Conservation (phyloP, 2,329 filamentous ascomycete species). For the Fusarium sp. region DNA sequence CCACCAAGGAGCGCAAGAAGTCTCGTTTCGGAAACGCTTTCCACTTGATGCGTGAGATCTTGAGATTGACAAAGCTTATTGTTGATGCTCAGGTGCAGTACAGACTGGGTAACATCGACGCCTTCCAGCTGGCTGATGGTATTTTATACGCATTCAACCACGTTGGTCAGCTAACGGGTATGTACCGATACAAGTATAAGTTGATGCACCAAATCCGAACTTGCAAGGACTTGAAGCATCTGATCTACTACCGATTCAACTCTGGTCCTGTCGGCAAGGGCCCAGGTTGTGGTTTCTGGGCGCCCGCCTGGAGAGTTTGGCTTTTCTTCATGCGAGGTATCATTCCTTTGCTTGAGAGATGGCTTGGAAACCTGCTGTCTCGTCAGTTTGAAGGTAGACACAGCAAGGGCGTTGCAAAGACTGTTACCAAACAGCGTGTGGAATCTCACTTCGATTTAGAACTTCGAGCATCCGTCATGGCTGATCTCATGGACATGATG, state of each 20-base stretch:
- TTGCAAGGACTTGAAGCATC: slow-evolving; percentile 98
- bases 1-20: slow-evolving; percentile 99
- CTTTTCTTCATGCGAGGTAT: slow-evolving; percentile 99
- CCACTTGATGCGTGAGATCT: slow-evolving; percentile 97
- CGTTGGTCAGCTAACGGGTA: slow-evolving; percentile 96
- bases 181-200: slow-evolving; percentile 99
- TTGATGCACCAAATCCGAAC: slow-evolving; percentile 99
- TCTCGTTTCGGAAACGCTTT: slow-evolving; percentile 99
- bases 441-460: slow-evolving; percentile 99
- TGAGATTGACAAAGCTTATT: slow-evolving; percentile 95
- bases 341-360: slow-evolving; percentile 94
- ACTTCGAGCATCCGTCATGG: slow-evolving; percentile 97
- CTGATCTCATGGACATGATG: slow-evolving; percentile 99
- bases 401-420: slow-evolving; percentile 98
- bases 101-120: slow-evolving; percentile 95
- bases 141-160: slow-evolving; percentile 99
- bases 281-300: slow-evolving; percentile 98
- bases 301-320: slow-evolving; percentile 98
- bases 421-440: slow-evolving; percentile 98
- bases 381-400: slow-evolving; percentile 98
- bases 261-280: slow-evolving; percentile 96
- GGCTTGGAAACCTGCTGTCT: slow-evolving; percentile 95
- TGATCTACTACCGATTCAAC: slow-evolving; percentile 99
- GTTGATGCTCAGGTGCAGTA: slow-evolving; percentile 99
- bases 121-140: slow-evolving; percentile 97